Base-by-base conservation (phyloP, 169 alveolate species). In the Plasmodium vivax region DNA sequence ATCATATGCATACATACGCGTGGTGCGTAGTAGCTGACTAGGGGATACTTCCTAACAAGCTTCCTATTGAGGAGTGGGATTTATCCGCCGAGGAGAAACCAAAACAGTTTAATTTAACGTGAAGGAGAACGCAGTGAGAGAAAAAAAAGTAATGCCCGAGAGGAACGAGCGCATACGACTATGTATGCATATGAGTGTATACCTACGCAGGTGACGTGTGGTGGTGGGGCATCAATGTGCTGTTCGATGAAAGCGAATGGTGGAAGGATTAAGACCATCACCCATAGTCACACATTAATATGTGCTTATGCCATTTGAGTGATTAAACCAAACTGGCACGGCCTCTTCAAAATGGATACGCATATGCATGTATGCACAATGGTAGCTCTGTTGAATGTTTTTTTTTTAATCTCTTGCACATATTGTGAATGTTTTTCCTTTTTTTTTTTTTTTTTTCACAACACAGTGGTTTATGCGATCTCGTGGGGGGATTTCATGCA, bases 381-480 rank as follows among this genome's bases (percentile, higher is more conserved):
- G n/a, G 84, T 32, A 77, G 38, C 38, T 23, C 0, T 77, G 58
- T 77, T 77, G 68, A 77, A 77, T n/a, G 7, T 77, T 36, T 36
- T 9, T 77, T 32, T 36, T 3, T 23, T 74, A 16, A 79, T n/a
- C 14, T 7, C 54, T 16, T 80, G 9, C 32, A 80, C 38, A 82
- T 56, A 2, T 82, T 54, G 16, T n/a, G 36, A 10, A 47, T 6
- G 30, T 23, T 45, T 82, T 82, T 80, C 27, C 30, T 36, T 51
- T 83, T 68, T 38, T 73, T 85, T 71, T 73, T 74, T 85, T 85
- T 84, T 84, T 68, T 45, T 85, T 72, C 47, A n/a, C 80, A 45
- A 12, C 56, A 27, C 47, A 88, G 94, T 88, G 94, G 94, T 88
- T 79, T 88, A 88, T 88, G 88, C 94, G 45, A 80, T 38, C 41